Evolutionary conservation across 345 rosid genomes (phyloP).

Genomic region (Murraya paniculata): DNA sequence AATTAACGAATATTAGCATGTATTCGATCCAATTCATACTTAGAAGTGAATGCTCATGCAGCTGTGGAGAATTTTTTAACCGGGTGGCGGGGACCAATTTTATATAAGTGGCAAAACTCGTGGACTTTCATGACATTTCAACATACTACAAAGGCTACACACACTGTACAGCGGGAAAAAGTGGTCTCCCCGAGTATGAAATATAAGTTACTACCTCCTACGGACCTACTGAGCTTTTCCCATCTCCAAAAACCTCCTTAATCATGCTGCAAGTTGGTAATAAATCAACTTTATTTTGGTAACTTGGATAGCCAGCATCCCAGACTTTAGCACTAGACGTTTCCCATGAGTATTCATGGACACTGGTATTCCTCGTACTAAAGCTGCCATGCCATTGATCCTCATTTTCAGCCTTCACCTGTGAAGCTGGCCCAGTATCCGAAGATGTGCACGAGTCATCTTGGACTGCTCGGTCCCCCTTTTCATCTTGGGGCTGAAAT

Average conservation of each 20-base stretch:
- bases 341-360: constrained; percentile 31
- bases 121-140: not conserved
- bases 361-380: constrained; percentile 21
- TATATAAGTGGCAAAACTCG: not conserved
- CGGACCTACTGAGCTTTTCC: constrained; percentile 1
- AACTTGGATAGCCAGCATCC: constrained; percentile 34
- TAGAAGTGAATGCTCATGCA: not conserved
- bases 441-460: constrained; percentile 43
- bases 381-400: constrained; percentile 18
- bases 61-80: not conserved
- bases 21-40: no score
- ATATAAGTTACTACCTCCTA: not conserved
- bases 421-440: constrained; percentile 16
- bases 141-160: not conserved
- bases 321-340: constrained; percentile 38
- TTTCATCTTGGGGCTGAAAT: constrained; percentile 13
- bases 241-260: constrained; percentile 55
- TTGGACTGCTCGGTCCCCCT: constrained; percentile 19
- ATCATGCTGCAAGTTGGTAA: constrained; percentile 52
- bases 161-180: not conserved
- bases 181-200: not conserved
- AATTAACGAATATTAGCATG: no score
- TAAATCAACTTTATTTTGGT: constrained; percentile 32
- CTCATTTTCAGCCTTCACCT: constrained; percentile 14
- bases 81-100: not conserved